Evolutionary conservation across 1,139 yeast species (phyloP), one percentile per base, ranked within the genome.

Genomic region (Arxiozyma bovina): DNA sequence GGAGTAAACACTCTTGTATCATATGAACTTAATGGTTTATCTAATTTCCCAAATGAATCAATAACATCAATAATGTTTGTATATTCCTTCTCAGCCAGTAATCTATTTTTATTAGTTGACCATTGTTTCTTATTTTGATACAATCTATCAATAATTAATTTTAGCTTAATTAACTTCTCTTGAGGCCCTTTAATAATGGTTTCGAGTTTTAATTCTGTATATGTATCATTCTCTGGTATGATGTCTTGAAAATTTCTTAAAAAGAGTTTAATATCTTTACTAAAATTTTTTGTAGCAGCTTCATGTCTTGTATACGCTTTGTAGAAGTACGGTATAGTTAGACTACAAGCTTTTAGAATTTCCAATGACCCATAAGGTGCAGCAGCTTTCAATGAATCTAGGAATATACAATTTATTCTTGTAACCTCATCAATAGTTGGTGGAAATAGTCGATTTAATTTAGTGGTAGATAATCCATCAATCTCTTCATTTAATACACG

Each of bases 391-490:
- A 91, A 72, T 22, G 94, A 81, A 62, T 87, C 96, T 60, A 86
- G 79, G 56, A 89, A 80, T 5, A 91, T 82, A 66, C 96, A 87
- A 66, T 90, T 90, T 45, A 91, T 83, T 63, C 97, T 77, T 18
- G 96, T 87, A 23, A 91, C 83, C 71, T 91, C 98, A 70, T 91
- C 98, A 40, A 91, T 86, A 0, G 98, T 91, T 0, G 97, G 97
- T 2, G 98, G 97, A 66, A 91, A 89, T 1, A 89, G 77, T 52
- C 82, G 77, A 68, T 91, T 91, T 44, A 90, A 75, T 61, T 81
- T 81, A 1, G 83, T 73, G 11, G 88, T 82, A 0, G 81, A 74
- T 54, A 79, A 60, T 11, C 71, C 72, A 6, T 77, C 79, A 15
- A 80, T 68, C 40, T 78, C 76, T 12, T 81, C 79, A 49, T 81